phyloP scores from a whole-genome alignment of 2,329 filamentous ascomycete species.

The Neobulgaria alba region DNA sequence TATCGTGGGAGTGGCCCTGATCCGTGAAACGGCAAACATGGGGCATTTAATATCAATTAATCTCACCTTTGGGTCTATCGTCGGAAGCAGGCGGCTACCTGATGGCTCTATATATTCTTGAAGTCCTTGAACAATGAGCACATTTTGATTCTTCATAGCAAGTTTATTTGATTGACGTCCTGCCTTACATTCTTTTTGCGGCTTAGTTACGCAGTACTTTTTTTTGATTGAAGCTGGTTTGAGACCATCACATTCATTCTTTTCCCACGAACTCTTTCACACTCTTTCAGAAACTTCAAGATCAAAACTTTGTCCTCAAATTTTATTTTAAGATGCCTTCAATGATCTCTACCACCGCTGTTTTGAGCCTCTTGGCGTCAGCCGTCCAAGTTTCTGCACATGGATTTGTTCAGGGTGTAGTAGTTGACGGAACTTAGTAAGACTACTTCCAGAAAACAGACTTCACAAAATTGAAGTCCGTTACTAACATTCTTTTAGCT shows the following conservation, averaged over 20 bases:
- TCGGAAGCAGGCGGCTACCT: not conserved
- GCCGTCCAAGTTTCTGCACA: slow-evolving; percentile 37
- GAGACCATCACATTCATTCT: not conserved
- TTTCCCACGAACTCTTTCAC: not conserved
- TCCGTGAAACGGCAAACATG: not conserved
- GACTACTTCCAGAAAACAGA: too few species aligned
- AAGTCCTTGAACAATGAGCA: not conserved
- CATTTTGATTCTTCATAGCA: not conserved
- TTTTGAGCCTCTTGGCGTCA: slow-evolving; percentile 23
- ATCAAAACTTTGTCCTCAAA: not conserved
- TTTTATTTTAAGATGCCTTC: slow-evolving; percentile 15
- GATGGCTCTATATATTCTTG: not conserved
- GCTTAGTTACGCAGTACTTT: not conserved
- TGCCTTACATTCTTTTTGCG: not conserved
- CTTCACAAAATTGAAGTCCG: too few species aligned
- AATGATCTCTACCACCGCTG: slow-evolving; percentile 10
- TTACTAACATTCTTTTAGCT: slow-evolving; percentile 19
- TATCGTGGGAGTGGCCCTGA: not conserved
- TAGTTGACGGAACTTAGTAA: slow-evolving; percentile 32
- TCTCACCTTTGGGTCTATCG: not conserved
- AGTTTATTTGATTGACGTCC: not conserved
- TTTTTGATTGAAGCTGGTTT: not conserved
- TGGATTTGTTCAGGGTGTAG: slow-evolving; percentile 36
- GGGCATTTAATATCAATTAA: not conserved
- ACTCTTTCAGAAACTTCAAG: not conserved